phyloP scores from a whole-genome alignment of 495 filamentous ascomycete species.

The Aspergillus incahuasiensis region DNA sequence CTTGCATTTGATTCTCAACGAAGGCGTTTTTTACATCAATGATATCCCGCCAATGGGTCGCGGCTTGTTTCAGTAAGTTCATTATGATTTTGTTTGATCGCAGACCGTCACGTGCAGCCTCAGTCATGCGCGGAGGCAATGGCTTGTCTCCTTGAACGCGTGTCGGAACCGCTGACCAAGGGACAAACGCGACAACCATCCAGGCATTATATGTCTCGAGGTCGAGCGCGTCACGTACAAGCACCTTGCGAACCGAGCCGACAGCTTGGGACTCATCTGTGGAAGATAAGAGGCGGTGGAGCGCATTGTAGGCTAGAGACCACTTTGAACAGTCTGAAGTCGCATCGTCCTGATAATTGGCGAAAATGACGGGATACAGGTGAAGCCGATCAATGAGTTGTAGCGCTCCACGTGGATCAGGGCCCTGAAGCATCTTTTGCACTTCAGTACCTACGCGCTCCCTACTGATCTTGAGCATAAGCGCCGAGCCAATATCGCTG shows the following conservation, averaged over 20 bases:
- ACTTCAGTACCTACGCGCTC: slow-evolving; percentile 81
- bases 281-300: slow-evolving; percentile 28
- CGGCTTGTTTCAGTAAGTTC: slow-evolving; percentile 60
- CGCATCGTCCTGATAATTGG: slow-evolving; percentile 43
- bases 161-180: slow-evolving; percentile 61
- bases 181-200: slow-evolving; percentile 67
- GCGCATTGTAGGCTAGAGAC: slow-evolving; percentile 35
- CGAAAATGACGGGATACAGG: slow-evolving; percentile 77
- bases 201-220: slow-evolving; percentile 67
- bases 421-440: slow-evolving; percentile 87
- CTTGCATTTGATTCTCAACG: slow-evolving; percentile 20
- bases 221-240: slow-evolving; percentile 57
- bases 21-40: slow-evolving; percentile 50
- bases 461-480: slow-evolving; percentile 87
- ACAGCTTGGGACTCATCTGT: slow-evolving; percentile 7
- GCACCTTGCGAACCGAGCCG: slow-evolving; percentile 35
- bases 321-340: slow-evolving; percentile 42
- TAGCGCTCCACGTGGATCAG: slow-evolving; percentile 63
- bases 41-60: slow-evolving; percentile 56
- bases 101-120: slow-evolving; percentile 70
- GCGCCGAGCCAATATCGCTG: slow-evolving; percentile 61
- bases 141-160: slow-evolving; percentile 38
- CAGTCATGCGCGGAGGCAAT: slow-evolving; percentile 48
- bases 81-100: slow-evolving; percentile 69
- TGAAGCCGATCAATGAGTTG: slow-evolving; percentile 66